phyloP scores from a whole-genome alignment of 495 filamentous ascomycete species.

The Bryoglossum gracile region DNA sequence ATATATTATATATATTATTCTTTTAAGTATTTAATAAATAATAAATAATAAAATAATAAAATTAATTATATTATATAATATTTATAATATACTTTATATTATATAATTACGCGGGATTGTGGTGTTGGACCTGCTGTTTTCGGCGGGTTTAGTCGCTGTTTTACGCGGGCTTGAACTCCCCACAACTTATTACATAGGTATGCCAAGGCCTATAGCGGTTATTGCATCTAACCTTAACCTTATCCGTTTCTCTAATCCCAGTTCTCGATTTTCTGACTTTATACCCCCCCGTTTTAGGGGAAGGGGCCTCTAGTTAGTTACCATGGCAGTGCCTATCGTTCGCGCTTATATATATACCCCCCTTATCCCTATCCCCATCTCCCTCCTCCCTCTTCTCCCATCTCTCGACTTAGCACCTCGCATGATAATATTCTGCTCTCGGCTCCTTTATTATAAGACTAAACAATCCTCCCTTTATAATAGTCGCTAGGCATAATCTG shows the following conservation, averaged over 20 bases:
- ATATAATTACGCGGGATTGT: slow-evolving; percentile 4
- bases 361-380: background rate
- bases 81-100: too few relatives aligned
- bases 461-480: slow-evolving; percentile 2
- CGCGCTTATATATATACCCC: slow-evolving; percentile 2
- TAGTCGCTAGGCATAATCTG: slow-evolving; percentile 3
- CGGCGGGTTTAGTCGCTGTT: too few relatives aligned
- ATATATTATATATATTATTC: too few relatives aligned
- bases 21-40: too few relatives aligned
- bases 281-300: slow-evolving; percentile 1
- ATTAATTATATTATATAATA: too few relatives aligned
- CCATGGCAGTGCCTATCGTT: slow-evolving; percentile 3
- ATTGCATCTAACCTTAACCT: too few relatives aligned
- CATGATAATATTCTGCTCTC: slow-evolving; percentile 1
- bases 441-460: background rate
- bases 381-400: background rate
- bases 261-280: background rate
- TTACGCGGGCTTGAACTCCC: too few relatives aligned
- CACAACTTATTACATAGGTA: too few relatives aligned
- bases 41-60: too few relatives aligned
- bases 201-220: too few relatives aligned
- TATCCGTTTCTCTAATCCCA: background rate
- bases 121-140: background rate
- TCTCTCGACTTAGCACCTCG: background rate
- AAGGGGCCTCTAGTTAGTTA: background rate